These are phyloP conservation scores for Discostella stelligeroides DNA, from an alignment of 108 stramenopile genomes.

Conservation along the genomic window DNA sequence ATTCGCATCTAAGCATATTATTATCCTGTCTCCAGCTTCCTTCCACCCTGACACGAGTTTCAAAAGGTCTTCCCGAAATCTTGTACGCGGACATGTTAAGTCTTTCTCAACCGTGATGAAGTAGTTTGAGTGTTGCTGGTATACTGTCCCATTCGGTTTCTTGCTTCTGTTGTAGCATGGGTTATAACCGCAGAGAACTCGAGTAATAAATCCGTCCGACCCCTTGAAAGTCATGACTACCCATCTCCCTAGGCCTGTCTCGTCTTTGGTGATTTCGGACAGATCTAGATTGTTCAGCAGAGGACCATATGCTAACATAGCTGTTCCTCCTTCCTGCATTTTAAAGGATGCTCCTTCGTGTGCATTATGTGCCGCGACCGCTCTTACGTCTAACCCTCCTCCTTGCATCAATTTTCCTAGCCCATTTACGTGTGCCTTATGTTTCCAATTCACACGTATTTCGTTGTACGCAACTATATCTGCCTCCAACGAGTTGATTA, in stretches of 20 bases:
- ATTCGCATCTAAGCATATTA: neutral
- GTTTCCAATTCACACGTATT: neutral
- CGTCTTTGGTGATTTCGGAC: too few species aligned
- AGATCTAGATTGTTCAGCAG: neutral
- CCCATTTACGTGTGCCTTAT: neutral
- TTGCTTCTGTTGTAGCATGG: neutral
- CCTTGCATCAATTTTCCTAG: neutral
- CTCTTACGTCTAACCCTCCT: too few species aligned
- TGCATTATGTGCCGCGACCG: neutral
- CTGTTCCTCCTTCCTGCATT: neutral
- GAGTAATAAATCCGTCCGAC: neutral
- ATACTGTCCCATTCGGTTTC: neutral
- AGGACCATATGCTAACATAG: neutral
- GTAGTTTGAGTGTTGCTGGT: neutral
- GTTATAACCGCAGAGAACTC: too few species aligned
- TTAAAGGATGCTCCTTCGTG: neutral
- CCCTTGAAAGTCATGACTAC: too few species aligned
- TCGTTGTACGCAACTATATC: neutral
- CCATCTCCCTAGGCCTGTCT: too few species aligned
- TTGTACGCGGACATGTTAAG: too few species aligned
- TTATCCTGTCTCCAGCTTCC: neutral
- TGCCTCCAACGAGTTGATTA: neutral
- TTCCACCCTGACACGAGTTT: neutral
- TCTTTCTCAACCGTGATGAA: too few species aligned
- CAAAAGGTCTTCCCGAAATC: neutral